phyloP scores from a whole-genome alignment of 345 rosid genomes.

The Euphorbia pulcherrima region DNA sequence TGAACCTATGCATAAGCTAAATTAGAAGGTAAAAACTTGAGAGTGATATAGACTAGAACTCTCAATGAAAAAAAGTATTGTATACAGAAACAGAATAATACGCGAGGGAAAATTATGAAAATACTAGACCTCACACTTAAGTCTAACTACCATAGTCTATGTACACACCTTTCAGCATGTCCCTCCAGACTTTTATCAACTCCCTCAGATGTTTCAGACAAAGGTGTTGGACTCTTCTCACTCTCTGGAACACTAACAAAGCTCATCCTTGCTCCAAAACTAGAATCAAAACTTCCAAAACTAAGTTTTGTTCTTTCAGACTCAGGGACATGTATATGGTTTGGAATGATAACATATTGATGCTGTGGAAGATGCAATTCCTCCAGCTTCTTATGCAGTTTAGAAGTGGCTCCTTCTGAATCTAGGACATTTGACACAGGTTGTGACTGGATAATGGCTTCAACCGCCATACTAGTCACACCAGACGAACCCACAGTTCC shows the following conservation, averaged over 20 bases:
- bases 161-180: slow-evolving; percentile 53
- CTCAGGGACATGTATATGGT: slow-evolving; percentile 90
- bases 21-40: not conserved
- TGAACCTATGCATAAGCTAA: not conserved
- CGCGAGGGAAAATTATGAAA: not conserved
- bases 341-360: slow-evolving; percentile 89
- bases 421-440: slow-evolving; percentile 40
- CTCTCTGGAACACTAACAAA: slow-evolving; percentile 42
- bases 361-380: slow-evolving; percentile 65
- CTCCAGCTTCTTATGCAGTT: slow-evolving; percentile 66
- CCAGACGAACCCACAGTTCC: slow-evolving; percentile 49
- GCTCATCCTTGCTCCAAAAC: slow-evolving; percentile 52
- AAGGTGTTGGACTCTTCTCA: slow-evolving; percentile 57
- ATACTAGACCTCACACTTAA: slow-evolving; percentile 5
- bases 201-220: slow-evolving; percentile 59
- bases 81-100: not conserved
- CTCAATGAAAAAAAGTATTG: not conserved
- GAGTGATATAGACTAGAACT: not conserved
- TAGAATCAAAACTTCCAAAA: slow-evolving; percentile 92
- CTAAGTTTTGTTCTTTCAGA: slow-evolving; percentile 80
- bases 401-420: slow-evolving; percentile 56
- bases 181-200: slow-evolving; percentile 54
- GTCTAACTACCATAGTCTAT: not conserved
- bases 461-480: slow-evolving; percentile 37
- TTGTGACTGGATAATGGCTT: slow-evolving; percentile 37